Percentiles rank a stretch among this genome's conserved stretches.
These are phyloP conservation scores for Malassezia furfur DNA, from an alignment of 1,284 basidiomycete species.

Conservation along the genomic window DNA sequence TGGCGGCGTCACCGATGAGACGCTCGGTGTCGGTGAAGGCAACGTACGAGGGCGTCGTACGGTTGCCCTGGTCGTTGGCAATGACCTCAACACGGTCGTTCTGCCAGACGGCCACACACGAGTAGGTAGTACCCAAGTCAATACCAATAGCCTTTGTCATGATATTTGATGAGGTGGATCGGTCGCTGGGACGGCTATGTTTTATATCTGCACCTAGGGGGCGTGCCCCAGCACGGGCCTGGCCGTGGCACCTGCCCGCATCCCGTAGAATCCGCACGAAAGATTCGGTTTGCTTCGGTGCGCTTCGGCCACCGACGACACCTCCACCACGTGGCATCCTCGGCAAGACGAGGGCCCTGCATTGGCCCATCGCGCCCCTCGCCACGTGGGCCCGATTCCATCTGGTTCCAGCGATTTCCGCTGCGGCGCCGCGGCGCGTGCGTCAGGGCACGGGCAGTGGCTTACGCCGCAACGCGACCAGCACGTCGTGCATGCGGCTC, in stretches of 20 bases:
- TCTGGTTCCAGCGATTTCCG: not conserved
- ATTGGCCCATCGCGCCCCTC: not conserved
- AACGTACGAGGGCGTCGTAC: conserved; percentile 68
- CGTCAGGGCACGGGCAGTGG: conserved; percentile 25
- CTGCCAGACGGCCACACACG: conserved; percentile 75
- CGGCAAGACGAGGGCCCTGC: not conserved
- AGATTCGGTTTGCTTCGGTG: conserved; percentile 14
- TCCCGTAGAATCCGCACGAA: conserved; percentile 18
- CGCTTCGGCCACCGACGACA: conserved; percentile 2
- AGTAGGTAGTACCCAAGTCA: conserved; percentile 69
- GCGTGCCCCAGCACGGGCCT: not conserved
- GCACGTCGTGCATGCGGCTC: conserved; percentile 36
- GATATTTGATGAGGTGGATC: conserved; percentile 4
- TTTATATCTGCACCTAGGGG: conserved; percentile 9
- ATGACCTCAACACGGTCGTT: conserved; percentile 92
- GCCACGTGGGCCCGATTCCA: not conserved
- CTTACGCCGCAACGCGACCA: conserved; percentile 30
- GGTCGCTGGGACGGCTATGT: not conserved
- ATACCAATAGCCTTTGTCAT: conserved; percentile 76
- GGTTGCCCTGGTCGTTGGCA: conserved; percentile 91
- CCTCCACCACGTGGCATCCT: no score
- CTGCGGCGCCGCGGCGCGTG: no score
- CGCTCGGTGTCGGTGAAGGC: conserved; percentile 66
- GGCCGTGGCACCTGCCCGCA: not conserved
- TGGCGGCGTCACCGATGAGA: conserved; percentile 88